Percentiles rank a stretch among this genome's conserved stretches.
Conservation (phyloP, 495 filamentous ascomycete species). For the Bryoglossum gracile region DNA sequence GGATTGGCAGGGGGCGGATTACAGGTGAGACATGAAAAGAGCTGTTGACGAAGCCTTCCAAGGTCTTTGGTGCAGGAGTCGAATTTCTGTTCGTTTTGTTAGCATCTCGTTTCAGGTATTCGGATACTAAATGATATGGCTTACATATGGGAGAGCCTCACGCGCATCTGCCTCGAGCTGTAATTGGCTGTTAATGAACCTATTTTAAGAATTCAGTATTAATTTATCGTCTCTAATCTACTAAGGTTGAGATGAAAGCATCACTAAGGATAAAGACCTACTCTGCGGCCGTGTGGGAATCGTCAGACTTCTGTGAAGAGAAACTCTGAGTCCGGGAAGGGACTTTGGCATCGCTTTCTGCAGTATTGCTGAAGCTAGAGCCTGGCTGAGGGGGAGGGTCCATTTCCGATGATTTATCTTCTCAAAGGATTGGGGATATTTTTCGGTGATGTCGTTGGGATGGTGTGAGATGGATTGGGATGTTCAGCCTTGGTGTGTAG, state of each 20-base stretch:
- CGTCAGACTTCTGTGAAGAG: slow-evolving; percentile 56
- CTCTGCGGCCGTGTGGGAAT: slow-evolving; percentile 85
- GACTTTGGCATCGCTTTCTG: neutral
- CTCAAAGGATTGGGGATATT: neutral
- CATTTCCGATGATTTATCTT: slow-evolving; percentile 14
- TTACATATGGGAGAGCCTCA: slow-evolving; percentile 84
- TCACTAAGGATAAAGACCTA: slow-evolving; percentile 32
- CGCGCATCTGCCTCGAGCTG: slow-evolving; percentile 90
- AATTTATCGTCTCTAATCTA: neutral
- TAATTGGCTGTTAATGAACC: slow-evolving; percentile 84
- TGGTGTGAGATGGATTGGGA: neutral
- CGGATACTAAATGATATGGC: slow-evolving; percentile 8
- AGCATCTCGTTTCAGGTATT: slow-evolving; percentile 5
- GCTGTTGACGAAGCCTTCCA: slow-evolving; percentile 74
- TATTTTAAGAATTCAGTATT: slow-evolving; percentile 27
- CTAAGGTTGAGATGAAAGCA: neutral
- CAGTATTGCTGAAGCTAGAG: slow-evolving; percentile 1
- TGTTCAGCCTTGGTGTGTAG: neutral
- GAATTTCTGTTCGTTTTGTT: slow-evolving; percentile 56
- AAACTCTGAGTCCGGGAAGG: slow-evolving; percentile 24
- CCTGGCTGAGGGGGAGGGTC: slow-evolving; percentile 16
- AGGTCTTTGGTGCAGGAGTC: slow-evolving; percentile 84
- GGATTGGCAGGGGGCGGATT: slow-evolving; percentile 64
- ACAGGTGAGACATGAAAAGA: slow-evolving; percentile 91
- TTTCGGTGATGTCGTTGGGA: neutral